These are phyloP conservation scores for Sherardia arvensis DNA, from an alignment of 257 asterid species.

Conservation along the genomic window DNA sequence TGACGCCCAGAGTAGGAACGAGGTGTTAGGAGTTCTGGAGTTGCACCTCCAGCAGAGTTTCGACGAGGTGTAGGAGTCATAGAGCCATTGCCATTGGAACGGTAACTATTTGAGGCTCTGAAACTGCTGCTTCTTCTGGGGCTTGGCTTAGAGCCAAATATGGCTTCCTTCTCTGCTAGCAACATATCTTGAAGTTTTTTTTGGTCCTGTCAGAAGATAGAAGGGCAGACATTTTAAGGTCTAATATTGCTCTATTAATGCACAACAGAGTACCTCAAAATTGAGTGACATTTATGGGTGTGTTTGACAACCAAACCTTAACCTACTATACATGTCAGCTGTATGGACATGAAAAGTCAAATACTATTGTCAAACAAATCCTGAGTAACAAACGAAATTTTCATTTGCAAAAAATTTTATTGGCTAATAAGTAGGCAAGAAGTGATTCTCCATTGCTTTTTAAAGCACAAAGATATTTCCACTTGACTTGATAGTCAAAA, in stretches of 20 bases:
- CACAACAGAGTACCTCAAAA: conserved; percentile 1
- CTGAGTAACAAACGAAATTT: not conserved
- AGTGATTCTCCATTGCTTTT: not conserved
- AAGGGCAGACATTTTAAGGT: conserved; percentile 4
- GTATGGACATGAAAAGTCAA: not conserved
- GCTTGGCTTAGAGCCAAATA: conserved; percentile 83
- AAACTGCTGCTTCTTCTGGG: conserved; percentile 79
- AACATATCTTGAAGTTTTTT: conserved; percentile 83
- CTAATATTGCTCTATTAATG: not conserved
- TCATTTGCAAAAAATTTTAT: not conserved
- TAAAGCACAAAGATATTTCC: not conserved
- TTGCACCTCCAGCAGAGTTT: conserved; percentile 56
- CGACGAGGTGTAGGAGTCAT: conserved; percentile 90
- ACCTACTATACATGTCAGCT: not conserved
- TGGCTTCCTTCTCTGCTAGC: conserved; percentile 76
- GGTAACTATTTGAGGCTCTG: conserved; percentile 43
- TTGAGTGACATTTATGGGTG: too few relatives aligned
- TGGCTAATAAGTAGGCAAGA: not conserved
- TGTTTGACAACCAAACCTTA: not conserved
- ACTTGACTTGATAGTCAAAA: not conserved
- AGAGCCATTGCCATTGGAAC: conserved; percentile 55
- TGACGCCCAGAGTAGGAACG: conserved; percentile 75
- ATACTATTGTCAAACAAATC: not conserved
- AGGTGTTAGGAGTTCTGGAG: conserved; percentile 67
- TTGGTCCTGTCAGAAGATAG: conserved; percentile 49